Evolutionary conservation across 305 asterid genomes (phyloP), one percentile per base, ranked within the genome.

Genomic region (Ilex paraguariensis): DNA sequence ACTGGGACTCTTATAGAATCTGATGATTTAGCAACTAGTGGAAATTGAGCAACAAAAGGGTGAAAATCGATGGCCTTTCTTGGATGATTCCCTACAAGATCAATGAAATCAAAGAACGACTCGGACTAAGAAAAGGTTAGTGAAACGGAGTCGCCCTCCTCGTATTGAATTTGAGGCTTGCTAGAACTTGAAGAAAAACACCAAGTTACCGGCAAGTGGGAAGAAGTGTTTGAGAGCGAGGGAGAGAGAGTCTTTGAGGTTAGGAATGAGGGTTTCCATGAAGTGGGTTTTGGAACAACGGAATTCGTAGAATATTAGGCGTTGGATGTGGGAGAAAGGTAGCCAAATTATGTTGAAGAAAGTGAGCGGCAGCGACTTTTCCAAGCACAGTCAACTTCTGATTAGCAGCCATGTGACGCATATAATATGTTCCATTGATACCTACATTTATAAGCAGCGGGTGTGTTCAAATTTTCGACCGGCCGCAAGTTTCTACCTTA

Each of bases 61-160:
- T 84, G 73, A 65, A 81, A 81, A 33, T 49, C 65, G 33, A 77
- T 75, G 0, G 81, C 71, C 7, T 77, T 66, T 0, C 86, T 71
- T 0, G 76, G 59, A 6, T 72, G 68, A 48, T 82, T 57, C 0
- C 60, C 75, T 3, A 56, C 48, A 30, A 82, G 69, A 1, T 46
- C 32, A 39, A 67, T 75, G 45, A 82, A 74, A 61, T 76, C 78
- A 5, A n/a, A n/a, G 10, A 12, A 55, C 28, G 56, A n/a, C n/a
- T n/a, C n/a, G 11, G 87, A 76, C 60, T 76, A 79, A 3, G 73
- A 67, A 15, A 79, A 31, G 1, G 54, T 2, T 46, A 46, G n/a
- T 2, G 51, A 46, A 10, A 46, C 51, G 9, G 9, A 4, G 51
- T 46, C 51, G n/a, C 51, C 51, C 5, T 8, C 51, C 51, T 3